Evolutionary conservation across 148 eudicot species (phyloP), one percentile per base, ranked within the genome.

Genomic region (Rhododendron mucronatum): DNA sequence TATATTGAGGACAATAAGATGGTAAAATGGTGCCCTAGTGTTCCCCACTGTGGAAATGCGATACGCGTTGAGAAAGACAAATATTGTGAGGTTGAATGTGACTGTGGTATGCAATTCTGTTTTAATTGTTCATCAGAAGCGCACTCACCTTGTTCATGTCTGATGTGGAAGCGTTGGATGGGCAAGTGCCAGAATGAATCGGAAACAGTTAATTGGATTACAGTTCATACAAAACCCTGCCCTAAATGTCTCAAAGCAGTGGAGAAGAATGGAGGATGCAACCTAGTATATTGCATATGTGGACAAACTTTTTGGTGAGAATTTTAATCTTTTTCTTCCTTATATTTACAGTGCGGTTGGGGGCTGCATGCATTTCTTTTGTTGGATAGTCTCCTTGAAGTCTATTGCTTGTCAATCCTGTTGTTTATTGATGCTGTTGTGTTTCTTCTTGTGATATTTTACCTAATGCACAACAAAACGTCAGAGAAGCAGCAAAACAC

Each of bases 71-170:
- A 92, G 81, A 87, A 85, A 59, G 95, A 92, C 80, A 90, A 88
- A 71, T 88, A 91, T 35, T 87, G 90, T 33, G 98, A 95, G 89
- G 95, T 94, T 44, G 93, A 90, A 86, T 95, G 98, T 88, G 90
- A 90, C 26, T 95, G 98, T 88, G 95, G 98, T 65, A 61, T 89
- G 41, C 94, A 95, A 81, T 93, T 95, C 87, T 95, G 98, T 89
- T 95, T 95, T 85, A 91, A 89, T 82, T 95, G 96, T 75, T 86
- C 86, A 39, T 89, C 86, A 23, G 95, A 92, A 88, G 91, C 94
- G 13, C 98, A 95, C 89, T 95, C 98, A 48, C 98, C 98, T 82
- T 95, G 98, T 87, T 95, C 98, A n/a, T 95, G 98, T 89, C 77
- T 86, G 61, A 95, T 95, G 95, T 95, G 98, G 98, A 89, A 91